These are phyloP conservation scores for Ogataea philodendri DNA, from an alignment of 805 yeast genomes.

Conservation along the genomic window DNA sequence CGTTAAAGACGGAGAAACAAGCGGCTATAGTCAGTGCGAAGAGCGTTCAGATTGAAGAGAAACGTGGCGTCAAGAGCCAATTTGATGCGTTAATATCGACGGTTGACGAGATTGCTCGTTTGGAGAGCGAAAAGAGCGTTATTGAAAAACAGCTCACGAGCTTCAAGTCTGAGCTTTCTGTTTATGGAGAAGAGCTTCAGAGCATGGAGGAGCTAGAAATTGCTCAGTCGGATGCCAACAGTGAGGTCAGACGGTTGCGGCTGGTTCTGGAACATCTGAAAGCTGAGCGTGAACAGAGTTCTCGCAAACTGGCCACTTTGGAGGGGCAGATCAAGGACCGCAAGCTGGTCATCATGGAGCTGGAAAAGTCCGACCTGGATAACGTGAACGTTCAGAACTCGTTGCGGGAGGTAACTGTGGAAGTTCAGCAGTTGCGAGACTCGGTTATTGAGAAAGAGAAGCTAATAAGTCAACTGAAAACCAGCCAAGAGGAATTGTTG, in stretches of 20 bases:
- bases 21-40: neutral
- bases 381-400: slow-evolving; percentile 39
- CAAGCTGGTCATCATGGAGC: slow-evolving; percentile 47
- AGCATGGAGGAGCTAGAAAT: slow-evolving; percentile 48
- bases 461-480: slow-evolving; percentile 19
- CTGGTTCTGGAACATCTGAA: slow-evolving; percentile 29
- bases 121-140: slow-evolving; percentile 34
- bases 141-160: slow-evolving; percentile 23
- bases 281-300: slow-evolving; percentile 44
- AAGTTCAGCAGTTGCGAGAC: slow-evolving; percentile 24
- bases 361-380: slow-evolving; percentile 52
- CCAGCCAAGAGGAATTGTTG: slow-evolving; percentile 5
- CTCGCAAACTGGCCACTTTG: slow-evolving; percentile 43
- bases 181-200: slow-evolving; percentile 25
- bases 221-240: slow-evolving; percentile 37
- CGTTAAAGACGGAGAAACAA: neutral
- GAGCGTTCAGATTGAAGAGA: neutral
- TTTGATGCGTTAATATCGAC: slow-evolving; percentile 14
- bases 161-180: slow-evolving; percentile 16
- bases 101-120: slow-evolving; percentile 37
- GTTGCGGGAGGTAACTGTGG: slow-evolving; percentile 25
- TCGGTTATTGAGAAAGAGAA: slow-evolving; percentile 5
- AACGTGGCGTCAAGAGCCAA: neutral
- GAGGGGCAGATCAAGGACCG: slow-evolving; percentile 55
- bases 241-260: slow-evolving; percentile 42